Base-by-base conservation (phyloP, 2,329 filamentous ascomycete species). In the Pestalotiopsis sp. region DNA sequence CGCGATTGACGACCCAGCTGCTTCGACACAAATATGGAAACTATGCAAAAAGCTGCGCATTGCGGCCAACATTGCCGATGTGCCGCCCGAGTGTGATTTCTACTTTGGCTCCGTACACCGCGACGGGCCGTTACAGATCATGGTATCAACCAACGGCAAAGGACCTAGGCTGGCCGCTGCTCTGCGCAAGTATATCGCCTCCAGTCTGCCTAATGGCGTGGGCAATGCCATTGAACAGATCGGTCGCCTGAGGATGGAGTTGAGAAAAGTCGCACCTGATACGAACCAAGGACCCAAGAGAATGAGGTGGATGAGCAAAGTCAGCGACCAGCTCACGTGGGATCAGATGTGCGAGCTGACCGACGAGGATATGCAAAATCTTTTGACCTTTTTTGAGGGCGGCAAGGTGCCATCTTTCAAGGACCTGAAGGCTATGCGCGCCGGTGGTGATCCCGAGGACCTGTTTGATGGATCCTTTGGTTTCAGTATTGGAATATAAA, bases 111-210 rank as follows among this genome's bases (percentile, higher is more conserved):
- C 93, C 78, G 91, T 98, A 52, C 93, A 99, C 82, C 91, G 96
- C 65, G 96, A 99, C 79, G 96, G 96, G 0, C 96, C 96, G 5
- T 82, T 99, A 70, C 96, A 99, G 84, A 92, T 99, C 76, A 99
- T 99, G 96, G 95, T 99, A 74, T 97, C 93, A 83, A 99, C 96
- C 45, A 99, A 98, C 79, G 96, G 96, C 66, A 98, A 97, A 78
- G 96, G 96, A 0, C 96, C 96, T 0, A 91, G 95, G 78, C 83
- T 99, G 72, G 96, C 96, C 11, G 95, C 93, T 73, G 91, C 95
- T 62, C 92, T 99, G 65, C 86, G 95, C 66, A 88, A 92, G 77
- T 90, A 92, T 77, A 97, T 99, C 72, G 95, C 94, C 20, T 86
- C 84, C 23, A 86, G 85, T 63, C 82, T 99, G 68, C 96, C 96